Conservation (phyloP, 176 grass and related monocot genomes). For the Lolium perenne region DNA sequence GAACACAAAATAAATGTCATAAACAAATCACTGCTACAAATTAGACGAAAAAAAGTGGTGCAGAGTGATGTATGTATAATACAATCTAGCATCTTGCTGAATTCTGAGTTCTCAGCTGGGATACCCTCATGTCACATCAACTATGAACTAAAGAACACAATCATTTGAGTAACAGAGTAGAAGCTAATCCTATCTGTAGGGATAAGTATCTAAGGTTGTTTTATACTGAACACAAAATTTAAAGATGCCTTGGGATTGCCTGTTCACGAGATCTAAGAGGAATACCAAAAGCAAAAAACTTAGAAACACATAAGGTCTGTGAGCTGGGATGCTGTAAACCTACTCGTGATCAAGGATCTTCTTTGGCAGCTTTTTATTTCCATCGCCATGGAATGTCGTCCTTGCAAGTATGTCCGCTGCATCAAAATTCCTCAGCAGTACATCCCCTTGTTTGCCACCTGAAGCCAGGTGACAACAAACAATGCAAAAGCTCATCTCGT, state of each 20-base stretch:
- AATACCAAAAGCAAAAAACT: background rate
- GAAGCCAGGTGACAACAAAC: slow-evolving; percentile 97
- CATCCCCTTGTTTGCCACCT: slow-evolving; percentile 79
- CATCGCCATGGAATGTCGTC: slow-evolving; percentile 59
- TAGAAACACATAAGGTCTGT: background rate
- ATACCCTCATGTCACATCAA: slow-evolving; percentile 38
- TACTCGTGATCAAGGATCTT: slow-evolving; percentile 91
- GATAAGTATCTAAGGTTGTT: background rate
- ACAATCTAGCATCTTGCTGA: slow-evolving; percentile 1
- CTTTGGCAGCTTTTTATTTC: slow-evolving; percentile 60
- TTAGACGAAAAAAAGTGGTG: slow-evolving; percentile 4
- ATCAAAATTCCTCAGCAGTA: slow-evolving; percentile 76
- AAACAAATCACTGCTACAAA: background rate
- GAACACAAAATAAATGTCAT: background rate
- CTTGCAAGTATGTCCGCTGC: slow-evolving; percentile 63
- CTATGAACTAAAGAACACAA: slow-evolving; percentile 29
- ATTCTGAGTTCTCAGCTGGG: slow-evolving; percentile 36
- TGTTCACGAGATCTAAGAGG: slow-evolving; percentile 15
- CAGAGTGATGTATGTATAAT: slow-evolving; percentile 31
- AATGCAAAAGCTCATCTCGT: slow-evolving; percentile 85
- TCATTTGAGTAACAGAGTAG: background rate
- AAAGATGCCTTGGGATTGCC: slow-evolving; percentile 13
- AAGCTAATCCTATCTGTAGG: background rate
- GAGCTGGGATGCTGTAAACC: slow-evolving; percentile 48
- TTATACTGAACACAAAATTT: slow-evolving; percentile 1